These are phyloP conservation scores for Triticum dicoccoides DNA, from an alignment of 176 grass and related monocot species.

Conservation along the genomic window DNA sequence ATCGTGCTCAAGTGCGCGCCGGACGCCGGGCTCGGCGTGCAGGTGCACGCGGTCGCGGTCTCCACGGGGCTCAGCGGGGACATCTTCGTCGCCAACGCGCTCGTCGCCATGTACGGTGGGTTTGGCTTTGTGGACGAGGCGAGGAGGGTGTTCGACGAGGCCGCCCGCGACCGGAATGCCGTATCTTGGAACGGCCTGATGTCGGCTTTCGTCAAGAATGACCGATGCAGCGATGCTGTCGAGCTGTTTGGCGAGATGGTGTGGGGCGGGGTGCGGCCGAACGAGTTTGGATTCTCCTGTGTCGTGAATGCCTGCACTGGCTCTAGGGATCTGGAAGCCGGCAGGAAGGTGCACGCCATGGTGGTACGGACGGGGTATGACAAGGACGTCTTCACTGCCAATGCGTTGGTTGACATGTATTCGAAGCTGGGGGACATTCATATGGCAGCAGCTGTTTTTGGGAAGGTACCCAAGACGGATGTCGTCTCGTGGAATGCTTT, in stretches of 20 bases:
- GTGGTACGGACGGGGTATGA: constrained; percentile 55
- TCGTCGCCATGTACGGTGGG: constrained; percentile 66
- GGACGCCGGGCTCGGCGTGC: constrained; percentile 42
- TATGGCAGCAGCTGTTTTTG: constrained; percentile 49
- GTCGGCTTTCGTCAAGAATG: constrained; percentile 66
- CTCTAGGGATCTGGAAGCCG: constrained; percentile 41
- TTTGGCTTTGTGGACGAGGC: constrained; percentile 52
- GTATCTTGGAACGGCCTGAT: constrained; percentile 84
- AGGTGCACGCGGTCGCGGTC: constrained; percentile 60
- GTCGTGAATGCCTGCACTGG: constrained; percentile 73
- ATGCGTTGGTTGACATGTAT: constrained; percentile 77
- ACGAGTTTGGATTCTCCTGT: constrained; percentile 72
- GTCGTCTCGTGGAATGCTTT: constrained; percentile 87
- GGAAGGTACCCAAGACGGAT: constrained; percentile 41
- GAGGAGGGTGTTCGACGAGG: constrained; percentile 60
- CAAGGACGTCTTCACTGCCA: constrained; percentile 57
- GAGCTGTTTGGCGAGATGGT: constrained; percentile 62
- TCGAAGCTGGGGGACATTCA: constrained; percentile 55
- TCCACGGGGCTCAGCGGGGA: constrained; percentile 46
- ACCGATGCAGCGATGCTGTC: constrained; percentile 51
- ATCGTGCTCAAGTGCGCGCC: constrained; percentile 59
- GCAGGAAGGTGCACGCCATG: constrained; percentile 55
- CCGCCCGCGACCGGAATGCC: constrained; percentile 29
- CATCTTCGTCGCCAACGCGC: constrained; percentile 68
- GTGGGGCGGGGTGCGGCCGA: constrained; percentile 41